These are phyloP conservation scores for Eucalyptus rudis DNA, from an alignment of 345 rosid species.

Conservation along the genomic window DNA sequence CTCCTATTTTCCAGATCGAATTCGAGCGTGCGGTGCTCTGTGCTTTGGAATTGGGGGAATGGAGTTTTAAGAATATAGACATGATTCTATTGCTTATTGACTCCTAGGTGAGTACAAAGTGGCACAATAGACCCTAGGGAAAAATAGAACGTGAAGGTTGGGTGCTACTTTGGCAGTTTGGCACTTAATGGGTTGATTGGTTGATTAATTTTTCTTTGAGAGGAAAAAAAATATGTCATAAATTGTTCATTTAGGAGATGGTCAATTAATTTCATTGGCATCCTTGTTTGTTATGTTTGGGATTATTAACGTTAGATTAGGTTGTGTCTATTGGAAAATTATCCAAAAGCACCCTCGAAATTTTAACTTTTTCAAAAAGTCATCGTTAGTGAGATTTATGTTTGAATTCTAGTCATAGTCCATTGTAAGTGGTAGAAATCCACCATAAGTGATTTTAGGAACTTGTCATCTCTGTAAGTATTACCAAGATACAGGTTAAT, in stretches of 20 bases:
- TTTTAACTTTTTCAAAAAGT: not conserved
- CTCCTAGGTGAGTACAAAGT: not conserved
- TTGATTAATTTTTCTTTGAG: not conserved
- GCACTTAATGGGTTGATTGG: not conserved
- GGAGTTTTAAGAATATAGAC: not conserved
- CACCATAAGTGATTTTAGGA: not conserved
- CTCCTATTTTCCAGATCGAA: rapidly evolving
- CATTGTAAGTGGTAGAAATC: not conserved
- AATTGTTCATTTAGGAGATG: not conserved
- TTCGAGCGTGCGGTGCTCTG: not conserved
- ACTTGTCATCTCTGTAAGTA: not conserved
- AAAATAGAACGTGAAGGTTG: not conserved
- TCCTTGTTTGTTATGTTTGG: not conserved
- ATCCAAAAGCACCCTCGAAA: not conserved
- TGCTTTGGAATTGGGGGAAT: not conserved
- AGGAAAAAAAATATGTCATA: not conserved
- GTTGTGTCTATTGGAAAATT: not conserved
- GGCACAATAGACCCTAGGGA: not conserved
- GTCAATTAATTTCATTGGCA: not conserved
- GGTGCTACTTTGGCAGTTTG: not conserved
- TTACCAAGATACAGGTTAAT: too few species aligned
- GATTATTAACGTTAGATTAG: not conserved
- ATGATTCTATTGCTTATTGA: not conserved
- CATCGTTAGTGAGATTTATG: not conserved
- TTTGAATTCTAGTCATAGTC: not conserved